A percentile compares a stretch with the other conserved stretches of the same genome.
Conservation (phyloP, 768 basidiomycete genomes). For the Chlorophyllum brunneum region DNA sequence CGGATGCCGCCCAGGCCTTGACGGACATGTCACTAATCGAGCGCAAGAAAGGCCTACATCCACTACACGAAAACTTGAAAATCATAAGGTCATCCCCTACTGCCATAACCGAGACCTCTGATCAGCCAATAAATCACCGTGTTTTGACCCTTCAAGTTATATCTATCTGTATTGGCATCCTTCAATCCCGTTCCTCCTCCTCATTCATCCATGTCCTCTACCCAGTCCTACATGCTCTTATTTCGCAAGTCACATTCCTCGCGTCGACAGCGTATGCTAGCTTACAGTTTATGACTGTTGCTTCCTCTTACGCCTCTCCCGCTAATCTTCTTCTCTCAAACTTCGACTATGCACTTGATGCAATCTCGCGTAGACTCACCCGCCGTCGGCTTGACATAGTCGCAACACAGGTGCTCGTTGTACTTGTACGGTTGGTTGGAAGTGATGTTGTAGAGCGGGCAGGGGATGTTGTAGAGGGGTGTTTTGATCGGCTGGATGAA, state of each 20-base stretch:
- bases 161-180: conserved; percentile 63
- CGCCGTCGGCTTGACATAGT: conserved; percentile 80
- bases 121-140: conserved; percentile 66
- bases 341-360: conserved; percentile 94
- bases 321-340: conserved; percentile 89
- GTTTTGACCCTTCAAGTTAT: conserved; percentile 72
- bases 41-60: conserved; percentile 60
- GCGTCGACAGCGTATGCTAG: conserved; percentile 75
- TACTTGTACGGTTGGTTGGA: conserved; percentile 86
- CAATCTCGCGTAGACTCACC: conserved; percentile 79
- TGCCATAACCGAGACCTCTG: conserved; percentile 16
- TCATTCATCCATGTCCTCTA: conserved; percentile 80
- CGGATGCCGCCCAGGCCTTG: conserved; percentile 17
- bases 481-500: conserved; percentile 94
- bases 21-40: conserved; percentile 33
- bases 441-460: conserved; percentile 84
- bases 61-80: conserved; percentile 56
- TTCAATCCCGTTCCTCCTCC: conserved; percentile 67
- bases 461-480: conserved; percentile 93
- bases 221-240: conserved; percentile 80
- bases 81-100: conserved; percentile 34
- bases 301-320: conserved; percentile 84
- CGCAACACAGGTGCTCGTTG: conserved; percentile 82
- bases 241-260: conserved; percentile 65
- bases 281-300: conserved; percentile 64